Conservation (phyloP, 495 filamentous ascomycete species). For the Penicillium diatomitis region DNA sequence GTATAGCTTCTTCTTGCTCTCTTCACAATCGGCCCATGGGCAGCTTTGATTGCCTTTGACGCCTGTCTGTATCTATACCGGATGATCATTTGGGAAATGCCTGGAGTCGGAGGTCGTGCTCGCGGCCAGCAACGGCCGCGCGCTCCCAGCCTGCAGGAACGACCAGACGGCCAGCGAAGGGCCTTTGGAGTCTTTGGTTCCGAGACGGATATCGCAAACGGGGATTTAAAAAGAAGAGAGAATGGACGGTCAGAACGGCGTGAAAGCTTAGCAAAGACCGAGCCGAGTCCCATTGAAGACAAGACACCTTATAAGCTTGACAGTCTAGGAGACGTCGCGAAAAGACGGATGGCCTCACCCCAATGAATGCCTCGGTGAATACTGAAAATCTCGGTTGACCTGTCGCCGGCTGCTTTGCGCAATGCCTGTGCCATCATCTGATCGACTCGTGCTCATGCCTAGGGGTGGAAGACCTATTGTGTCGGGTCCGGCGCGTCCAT, state of each 20-base stretch:
- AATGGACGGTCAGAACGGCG: background rate
- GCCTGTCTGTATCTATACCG: constrained; percentile 56
- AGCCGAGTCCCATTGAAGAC: no score
- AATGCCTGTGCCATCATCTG: no score
- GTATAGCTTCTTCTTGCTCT: constrained; percentile 54
- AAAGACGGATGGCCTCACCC: no score
- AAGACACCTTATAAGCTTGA: no score
- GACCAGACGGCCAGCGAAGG: constrained; percentile 45
- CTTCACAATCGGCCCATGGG: constrained; percentile 59
- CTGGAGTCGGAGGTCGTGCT: constrained; percentile 54
- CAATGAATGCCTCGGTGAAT: no score
- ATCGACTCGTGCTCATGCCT: no score
- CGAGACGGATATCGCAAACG: constrained; percentile 6
- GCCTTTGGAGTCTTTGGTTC: constrained; percentile 37
- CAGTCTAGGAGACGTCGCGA: no score
- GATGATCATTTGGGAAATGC: constrained; percentile 48
- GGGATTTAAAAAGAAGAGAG: background rate
- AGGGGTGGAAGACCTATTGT: no score
- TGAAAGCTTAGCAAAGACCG: no score
- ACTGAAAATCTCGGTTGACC: no score
- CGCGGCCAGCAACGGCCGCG: constrained; percentile 51
- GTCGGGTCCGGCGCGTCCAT: no score
- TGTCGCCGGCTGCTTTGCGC: no score
- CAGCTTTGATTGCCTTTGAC: constrained; percentile 57
- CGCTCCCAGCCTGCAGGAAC: constrained; percentile 53